A percentile compares a stretch with the other conserved stretches of the same genome.
Conservation (phyloP, 2,329 filamentous ascomycete species). For the Alternaria triticina region DNA sequence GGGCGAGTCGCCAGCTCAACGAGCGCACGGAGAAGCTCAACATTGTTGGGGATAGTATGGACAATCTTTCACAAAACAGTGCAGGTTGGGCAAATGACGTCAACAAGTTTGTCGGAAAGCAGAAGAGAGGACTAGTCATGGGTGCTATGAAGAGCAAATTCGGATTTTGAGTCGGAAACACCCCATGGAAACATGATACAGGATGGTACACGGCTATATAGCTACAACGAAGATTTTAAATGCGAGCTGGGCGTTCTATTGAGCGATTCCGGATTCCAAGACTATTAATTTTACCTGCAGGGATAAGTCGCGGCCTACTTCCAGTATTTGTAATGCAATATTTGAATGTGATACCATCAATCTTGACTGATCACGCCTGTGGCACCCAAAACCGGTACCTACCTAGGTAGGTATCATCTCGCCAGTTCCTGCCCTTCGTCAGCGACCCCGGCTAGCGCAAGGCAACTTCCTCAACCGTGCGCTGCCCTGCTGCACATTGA, state of each 20-base stretch:
- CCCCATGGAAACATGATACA: not conserved
- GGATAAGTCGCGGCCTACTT: not conserved
- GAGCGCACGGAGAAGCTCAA: slow-evolving; percentile 89
- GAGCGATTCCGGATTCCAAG: not conserved
- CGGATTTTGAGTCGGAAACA: slow-evolving; percentile 23
- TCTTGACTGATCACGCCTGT: not conserved
- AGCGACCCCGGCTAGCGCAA: not conserved
- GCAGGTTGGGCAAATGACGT: slow-evolving; percentile 87
- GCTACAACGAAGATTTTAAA: not conserved
- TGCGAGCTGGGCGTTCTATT: not conserved
- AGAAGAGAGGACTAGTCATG: slow-evolving; percentile 84
- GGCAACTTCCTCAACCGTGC: not conserved
- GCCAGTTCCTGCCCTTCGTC: not conserved
- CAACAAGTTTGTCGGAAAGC: slow-evolving; percentile 81
- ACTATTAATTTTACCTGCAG: not conserved
- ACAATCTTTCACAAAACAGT: slow-evolving; percentile 79
- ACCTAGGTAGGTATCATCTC: not conserved
- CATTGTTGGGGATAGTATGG: slow-evolving; percentile 83
- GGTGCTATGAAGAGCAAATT: slow-evolving; percentile 57
- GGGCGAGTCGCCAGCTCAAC: slow-evolving; percentile 84
- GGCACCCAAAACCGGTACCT: not conserved
- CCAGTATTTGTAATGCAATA: not conserved
- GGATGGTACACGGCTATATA: not conserved
- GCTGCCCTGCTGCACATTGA: not conserved
- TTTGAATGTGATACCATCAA: not conserved